Conservation (phyloP, 2,329 filamentous ascomycete genomes). For the Aureobasidium pullulans region DNA sequence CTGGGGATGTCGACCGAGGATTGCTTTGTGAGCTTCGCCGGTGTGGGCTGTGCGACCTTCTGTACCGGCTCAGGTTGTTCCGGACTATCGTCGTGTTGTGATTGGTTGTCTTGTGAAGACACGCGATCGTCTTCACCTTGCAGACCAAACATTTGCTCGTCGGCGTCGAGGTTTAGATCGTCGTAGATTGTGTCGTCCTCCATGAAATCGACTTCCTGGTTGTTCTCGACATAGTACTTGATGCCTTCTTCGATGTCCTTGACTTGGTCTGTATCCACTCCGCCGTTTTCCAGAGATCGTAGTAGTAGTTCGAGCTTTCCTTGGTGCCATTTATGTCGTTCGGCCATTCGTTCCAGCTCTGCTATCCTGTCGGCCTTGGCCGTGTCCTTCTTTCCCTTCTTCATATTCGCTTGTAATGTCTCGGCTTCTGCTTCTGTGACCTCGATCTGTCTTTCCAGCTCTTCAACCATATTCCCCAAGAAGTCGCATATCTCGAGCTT, state of each 20-base stretch:
- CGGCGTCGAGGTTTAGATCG: constrained; percentile 83
- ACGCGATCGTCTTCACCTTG: constrained; percentile 71
- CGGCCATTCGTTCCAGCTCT: constrained; percentile 74
- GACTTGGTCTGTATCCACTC: constrained; percentile 79
- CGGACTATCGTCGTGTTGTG: constrained; percentile 72
- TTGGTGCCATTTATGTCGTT: constrained; percentile 95
- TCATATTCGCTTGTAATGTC: constrained; percentile 76
- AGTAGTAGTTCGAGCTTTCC: constrained; percentile 85
- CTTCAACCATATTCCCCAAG: constrained; percentile 77
- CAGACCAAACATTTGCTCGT: constrained; percentile 83
- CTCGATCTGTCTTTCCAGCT: constrained; percentile 91
- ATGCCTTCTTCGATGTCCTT: constrained; percentile 86
- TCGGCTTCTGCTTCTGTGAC: constrained; percentile 85
- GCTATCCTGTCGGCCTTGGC: constrained; percentile 81
- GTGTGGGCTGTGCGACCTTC: neutral
- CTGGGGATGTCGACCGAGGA: constrained; percentile 51
- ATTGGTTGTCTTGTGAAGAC: constrained; percentile 94
- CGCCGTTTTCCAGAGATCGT: constrained; percentile 85
- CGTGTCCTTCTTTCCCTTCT: constrained; percentile 86
- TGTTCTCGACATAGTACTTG: constrained; percentile 88
- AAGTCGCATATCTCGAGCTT: constrained; percentile 86
- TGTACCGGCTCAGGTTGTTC: constrained; percentile 39
- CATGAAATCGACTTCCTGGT: constrained; percentile 79
- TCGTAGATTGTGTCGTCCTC: constrained; percentile 96
- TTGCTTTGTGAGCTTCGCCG: constrained; percentile 48